Evolutionary conservation across 441 rosid species (phyloP).

Genomic region (Raphanus hybrid): DNA sequence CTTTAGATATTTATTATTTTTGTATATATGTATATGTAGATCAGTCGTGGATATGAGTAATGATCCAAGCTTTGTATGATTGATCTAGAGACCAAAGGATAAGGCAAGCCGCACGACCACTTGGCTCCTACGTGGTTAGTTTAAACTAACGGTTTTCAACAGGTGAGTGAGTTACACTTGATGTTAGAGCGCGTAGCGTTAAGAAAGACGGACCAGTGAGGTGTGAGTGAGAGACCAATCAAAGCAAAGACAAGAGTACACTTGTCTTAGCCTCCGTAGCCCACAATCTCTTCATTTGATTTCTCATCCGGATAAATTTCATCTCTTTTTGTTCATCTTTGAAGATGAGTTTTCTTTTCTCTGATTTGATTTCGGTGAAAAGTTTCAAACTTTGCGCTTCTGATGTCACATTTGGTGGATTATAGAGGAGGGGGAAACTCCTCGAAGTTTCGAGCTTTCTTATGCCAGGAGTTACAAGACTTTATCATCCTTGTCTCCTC

Average conservation of each 20-base stretch:
- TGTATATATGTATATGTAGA: not conserved
- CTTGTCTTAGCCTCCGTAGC: constrained; percentile 28
- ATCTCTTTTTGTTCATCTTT: constrained; percentile 2
- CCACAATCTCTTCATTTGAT: constrained; percentile 1
- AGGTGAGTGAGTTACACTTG: constrained; percentile 4
- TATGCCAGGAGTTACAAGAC: not conserved
- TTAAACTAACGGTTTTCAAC: not conserved
- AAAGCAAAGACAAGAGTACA: constrained; percentile 28
- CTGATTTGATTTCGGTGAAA: not conserved
- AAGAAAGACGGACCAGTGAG: constrained; percentile 19
- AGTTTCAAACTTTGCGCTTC: constrained; percentile 1
- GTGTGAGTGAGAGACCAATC: constrained; percentile 25
- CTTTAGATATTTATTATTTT: not conserved
- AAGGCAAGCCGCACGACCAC: constrained; percentile 15
- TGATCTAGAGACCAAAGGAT: constrained; percentile 11
- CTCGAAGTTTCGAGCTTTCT: not conserved
- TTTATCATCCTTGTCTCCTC: not conserved
- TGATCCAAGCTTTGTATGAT: constrained; percentile 21
- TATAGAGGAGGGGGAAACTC: not conserved
- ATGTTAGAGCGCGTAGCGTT: not conserved
- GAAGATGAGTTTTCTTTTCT: not conserved
- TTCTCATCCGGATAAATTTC: not conserved
- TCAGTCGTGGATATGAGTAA: constrained; percentile 4
- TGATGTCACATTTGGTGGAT: constrained; percentile 38
- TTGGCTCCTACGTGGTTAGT: constrained; percentile 19